Base-by-base conservation (phyloP, 2,329 filamentous ascomycete genomes). In the Trichophaea hybrida region DNA sequence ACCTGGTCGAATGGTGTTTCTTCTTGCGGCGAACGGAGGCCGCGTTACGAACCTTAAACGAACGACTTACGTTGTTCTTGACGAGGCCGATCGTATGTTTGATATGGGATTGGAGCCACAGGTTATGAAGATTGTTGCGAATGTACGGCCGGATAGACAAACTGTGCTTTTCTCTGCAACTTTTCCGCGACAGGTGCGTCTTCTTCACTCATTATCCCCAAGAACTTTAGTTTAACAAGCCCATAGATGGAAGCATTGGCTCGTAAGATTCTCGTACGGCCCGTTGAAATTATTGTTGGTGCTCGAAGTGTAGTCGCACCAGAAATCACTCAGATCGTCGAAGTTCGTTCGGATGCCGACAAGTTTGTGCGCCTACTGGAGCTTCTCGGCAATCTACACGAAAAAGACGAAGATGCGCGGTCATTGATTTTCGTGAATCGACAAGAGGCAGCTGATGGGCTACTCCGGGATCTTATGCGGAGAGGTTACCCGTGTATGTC, bases 41-140 rank as follows among this genome's bases (percentile, higher is more conserved):
- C 64, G 67, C 34, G 94, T 94, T 80, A 98, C 93, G 69, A 97
- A 98, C 77, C 82, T 98, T 65, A 91, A 91, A 67, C 89, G 93
- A 73, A 90, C 97, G 64, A 98, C 93, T 59, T 98, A 98, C 77
- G 80, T 98, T 60, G 93, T 97, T 68, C 89, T 98, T 65, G 93
- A 98, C 70, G 93, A 98, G 78, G 93, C 93, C 73, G 93, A 98
- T 76, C 91, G 93, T 71, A 98, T 98, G 93, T 80, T 98, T 73
- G 93, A 98, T 77, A 98, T 98, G 93, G 93, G 93, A 82, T 97
- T 98, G 76, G 93, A 98, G 77, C 93, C 93, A 67, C 93, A 97
- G 74, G 97, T 98, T 70, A 88, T 93, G 78, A 97, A 97, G 79
- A 97, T 98, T 67, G 90, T 98, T 68, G 81, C 86, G 65, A 93